Percentiles rank a stretch among this genome's conserved stretches.
These are phyloP conservation scores for Ophiostoma fasciatum DNA, from an alignment of 2,329 filamentous ascomycete genomes.

Conservation along the genomic window DNA sequence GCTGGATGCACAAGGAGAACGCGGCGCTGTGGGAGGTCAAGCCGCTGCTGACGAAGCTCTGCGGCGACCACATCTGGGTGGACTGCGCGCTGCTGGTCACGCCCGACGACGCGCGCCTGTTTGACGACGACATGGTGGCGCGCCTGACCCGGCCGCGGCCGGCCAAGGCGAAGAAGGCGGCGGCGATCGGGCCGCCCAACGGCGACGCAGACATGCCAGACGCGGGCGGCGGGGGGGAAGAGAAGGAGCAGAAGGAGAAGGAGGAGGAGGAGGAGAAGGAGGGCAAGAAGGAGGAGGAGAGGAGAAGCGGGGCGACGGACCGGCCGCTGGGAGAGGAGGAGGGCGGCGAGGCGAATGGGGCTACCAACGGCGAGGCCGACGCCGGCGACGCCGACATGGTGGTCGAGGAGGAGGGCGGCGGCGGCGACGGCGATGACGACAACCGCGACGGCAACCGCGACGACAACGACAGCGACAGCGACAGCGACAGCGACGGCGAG, in stretches of 20 bases:
- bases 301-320: too few species aligned
- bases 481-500: conserved; percentile 19
- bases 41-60: conserved; percentile 55
- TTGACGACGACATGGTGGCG: conserved; percentile 30
- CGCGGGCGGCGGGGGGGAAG: too few species aligned
- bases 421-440: background rate
- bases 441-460: background rate
- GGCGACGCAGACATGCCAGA: too few species aligned
- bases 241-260: conserved; percentile 2
- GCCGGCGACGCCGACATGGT: background rate
- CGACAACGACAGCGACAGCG: background rate
- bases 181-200: background rate
- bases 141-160: conserved; percentile 10
- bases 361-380: background rate
- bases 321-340: background rate
- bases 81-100: conserved; percentile 44
- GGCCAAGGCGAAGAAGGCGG: background rate
- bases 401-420: background rate
- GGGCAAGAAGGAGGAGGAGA: background rate
- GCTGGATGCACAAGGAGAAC: conserved; percentile 63
- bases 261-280: background rate
- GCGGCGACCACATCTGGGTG: conserved; percentile 59
- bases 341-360: too few species aligned
- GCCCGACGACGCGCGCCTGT: conserved; percentile 40
- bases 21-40: conserved; percentile 59